Base-by-base conservation (phyloP, 2,329 filamentous ascomycete species). In the Saccharata proteae region DNA sequence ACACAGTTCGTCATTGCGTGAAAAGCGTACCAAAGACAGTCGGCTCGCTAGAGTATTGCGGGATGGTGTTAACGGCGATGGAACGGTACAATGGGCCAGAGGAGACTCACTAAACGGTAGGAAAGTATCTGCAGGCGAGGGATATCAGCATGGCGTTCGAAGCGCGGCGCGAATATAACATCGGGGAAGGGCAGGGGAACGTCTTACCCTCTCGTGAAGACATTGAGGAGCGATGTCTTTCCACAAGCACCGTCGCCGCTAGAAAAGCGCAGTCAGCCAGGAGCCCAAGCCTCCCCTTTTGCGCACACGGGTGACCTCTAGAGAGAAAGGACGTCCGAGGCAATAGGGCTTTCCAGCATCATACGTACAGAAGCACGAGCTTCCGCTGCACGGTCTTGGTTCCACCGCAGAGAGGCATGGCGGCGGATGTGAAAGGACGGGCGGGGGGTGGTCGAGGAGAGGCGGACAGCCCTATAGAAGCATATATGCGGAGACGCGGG, bases 231-330 rank as follows among this genome's bases (percentile, higher is more conserved):
- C 42, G 86, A 94, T 34, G 90, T 98, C 70, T 98, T 98, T 54
- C 88, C 88, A 59, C 81, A 92, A 46, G 88, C 88, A 69, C 88
- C 88, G 56, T 96, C 88, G 48, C 88, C 88, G 54, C 85, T 93
- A 41, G 40, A 29, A 26, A 14, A 23, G 14, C 13, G 20, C 26
- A 27, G n/a, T n/a, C n/a, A n/a, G n/a, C n/a, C n/a, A n/a, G n/a
- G n/a, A n/a, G n/a, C n/a, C n/a, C n/a, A n/a, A n/a, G n/a, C n/a
- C n/a, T n/a, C n/a, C n/a, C n/a, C n/a, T n/a, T n/a, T n/a, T n/a
- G n/a, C n/a, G n/a, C n/a, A n/a, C n/a, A n/a, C n/a, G n/a, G n/a
- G n/a, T n/a, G n/a, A n/a, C n/a, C n/a, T n/a, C n/a, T n/a, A n/a
- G n/a, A n/a, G n/a, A n/a, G n/a, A n/a, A n/a, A n/a, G n/a, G n/a